Percentiles rank a stretch among this genome's conserved stretches.
Evolutionary conservation across 176 grass and related monocot genomes (phyloP).

Genomic region (Saccharum spontaneum): DNA sequence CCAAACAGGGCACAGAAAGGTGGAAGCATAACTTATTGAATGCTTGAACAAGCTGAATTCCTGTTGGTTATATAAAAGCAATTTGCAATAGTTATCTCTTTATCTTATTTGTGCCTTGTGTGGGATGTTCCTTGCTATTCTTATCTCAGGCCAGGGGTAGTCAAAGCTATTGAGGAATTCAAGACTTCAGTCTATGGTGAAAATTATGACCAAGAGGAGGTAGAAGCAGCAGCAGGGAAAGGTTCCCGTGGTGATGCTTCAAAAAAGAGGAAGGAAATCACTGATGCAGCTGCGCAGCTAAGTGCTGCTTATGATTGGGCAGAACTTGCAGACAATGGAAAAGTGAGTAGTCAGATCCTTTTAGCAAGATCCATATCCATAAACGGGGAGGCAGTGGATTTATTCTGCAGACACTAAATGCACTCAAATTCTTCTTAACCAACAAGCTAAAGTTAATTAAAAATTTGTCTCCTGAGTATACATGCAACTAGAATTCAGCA

Average conservation of each 20-base stretch:
- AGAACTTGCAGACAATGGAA: conserved; percentile 81
- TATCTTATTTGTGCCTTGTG: conserved; percentile 13
- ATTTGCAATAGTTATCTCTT: background rate
- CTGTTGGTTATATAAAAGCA: conserved; percentile 7
- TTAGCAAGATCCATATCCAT: background rate
- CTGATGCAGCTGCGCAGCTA: conserved; percentile 56
- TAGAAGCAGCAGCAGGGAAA: conserved; percentile 46
- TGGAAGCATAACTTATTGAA: conserved; percentile 11
- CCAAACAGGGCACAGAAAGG: background rate
- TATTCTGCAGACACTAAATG: conserved; percentile 1
- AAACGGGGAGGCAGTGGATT: background rate
- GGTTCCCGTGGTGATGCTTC: conserved; percentile 43
- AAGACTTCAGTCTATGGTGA: conserved; percentile 80
- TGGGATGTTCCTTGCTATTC: conserved; percentile 17
- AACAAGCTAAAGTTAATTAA: background rate
- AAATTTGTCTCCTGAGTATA: background rate
- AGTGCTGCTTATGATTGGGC: conserved; percentile 70
- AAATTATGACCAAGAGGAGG: conserved; percentile 88
- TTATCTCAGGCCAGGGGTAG: conserved; percentile 60
- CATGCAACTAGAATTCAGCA: background rate
- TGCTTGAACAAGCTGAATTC: conserved; percentile 11
- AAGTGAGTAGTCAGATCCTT: conserved; percentile 46
- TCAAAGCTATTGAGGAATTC: conserved; percentile 76
- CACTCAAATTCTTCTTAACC: conserved; percentile 1
- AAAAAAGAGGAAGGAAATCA: conserved; percentile 74